Conservation (phyloP, 164 flowering plant species). For the Liriodendron chinense region DNA sequence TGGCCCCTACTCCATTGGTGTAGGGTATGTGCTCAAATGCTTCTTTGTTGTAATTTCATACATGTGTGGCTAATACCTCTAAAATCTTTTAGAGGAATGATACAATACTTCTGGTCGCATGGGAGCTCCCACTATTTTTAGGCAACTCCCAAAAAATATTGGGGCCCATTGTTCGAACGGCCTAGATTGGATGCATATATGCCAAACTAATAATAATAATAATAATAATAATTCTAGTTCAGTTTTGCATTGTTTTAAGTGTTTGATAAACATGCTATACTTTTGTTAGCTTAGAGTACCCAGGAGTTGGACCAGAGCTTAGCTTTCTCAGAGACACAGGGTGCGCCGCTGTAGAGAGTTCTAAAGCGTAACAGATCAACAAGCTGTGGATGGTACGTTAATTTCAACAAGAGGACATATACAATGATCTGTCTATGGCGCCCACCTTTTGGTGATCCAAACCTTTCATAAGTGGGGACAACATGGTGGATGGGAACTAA, state of each 20-base stretch:
- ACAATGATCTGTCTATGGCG: background rate
- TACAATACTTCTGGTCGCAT: too few species aligned
- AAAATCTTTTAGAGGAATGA: background rate
- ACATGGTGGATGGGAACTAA: too few species aligned
- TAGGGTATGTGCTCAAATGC: constrained; percentile 36
- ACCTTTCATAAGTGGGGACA: background rate
- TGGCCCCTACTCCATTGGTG: constrained; percentile 47
- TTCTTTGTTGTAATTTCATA: background rate
- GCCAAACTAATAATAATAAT: background rate
- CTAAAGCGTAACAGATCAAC: constrained; percentile 29
- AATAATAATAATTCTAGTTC: too few species aligned
- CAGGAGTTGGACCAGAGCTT: constrained; percentile 89
- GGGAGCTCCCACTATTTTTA: too few species aligned
- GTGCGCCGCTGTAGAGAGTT: constrained; percentile 78
- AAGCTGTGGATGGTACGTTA: constrained; percentile 14
- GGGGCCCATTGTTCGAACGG: background rate
- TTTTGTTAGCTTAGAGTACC: constrained; percentile 61
- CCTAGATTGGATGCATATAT: background rate
- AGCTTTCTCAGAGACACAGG: constrained; percentile 69
- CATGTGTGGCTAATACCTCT: background rate
- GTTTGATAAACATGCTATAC: background rate
- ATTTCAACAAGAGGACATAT: too few species aligned
- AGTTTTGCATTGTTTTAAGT: constrained; percentile 10
- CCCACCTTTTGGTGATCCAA: background rate
- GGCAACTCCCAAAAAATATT: background rate